A percentile compares a stretch with the other conserved stretches of the same genome.
Evolutionary conservation across 306 rosid genomes (phyloP).

Genomic region (Geum urbanum): DNA sequence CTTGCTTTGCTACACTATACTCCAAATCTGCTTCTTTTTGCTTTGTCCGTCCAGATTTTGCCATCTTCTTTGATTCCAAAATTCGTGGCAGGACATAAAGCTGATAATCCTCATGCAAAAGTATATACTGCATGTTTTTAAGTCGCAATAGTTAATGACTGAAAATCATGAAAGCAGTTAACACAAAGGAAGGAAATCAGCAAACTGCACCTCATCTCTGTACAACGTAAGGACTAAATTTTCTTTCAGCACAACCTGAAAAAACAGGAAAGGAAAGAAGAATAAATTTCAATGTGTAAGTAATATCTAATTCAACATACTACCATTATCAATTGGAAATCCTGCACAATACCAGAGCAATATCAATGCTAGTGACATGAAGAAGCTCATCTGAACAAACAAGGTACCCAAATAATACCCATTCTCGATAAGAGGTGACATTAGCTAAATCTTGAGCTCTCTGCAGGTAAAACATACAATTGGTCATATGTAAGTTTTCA

Average conservation of each 20-base stretch:
- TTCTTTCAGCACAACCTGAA: conserved; percentile 92
- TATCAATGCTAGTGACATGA: conserved; percentile 96
- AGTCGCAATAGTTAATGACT: conserved; percentile 23
- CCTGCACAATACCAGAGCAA: conserved; percentile 64
- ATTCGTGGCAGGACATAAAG: conserved; percentile 82
- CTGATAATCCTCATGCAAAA: conserved; percentile 93
- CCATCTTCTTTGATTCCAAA: conserved; percentile 97
- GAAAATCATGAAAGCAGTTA: conserved; percentile 11
- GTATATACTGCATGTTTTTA: conserved; percentile 58
- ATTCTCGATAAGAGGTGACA: conserved; percentile 93
- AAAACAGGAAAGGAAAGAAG: conserved; percentile 16
- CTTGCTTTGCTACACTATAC: conserved; percentile 97
- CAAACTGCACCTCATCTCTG: conserved; percentile 78
- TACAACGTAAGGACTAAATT: conserved; percentile 79
- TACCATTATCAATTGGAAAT: conserved; percentile 14
- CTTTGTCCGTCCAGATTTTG: conserved; percentile 95
- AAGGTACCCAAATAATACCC: conserved; percentile 97
- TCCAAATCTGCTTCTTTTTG: conserved; percentile 98
- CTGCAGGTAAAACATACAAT: conserved; percentile 41
- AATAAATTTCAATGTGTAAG: not conserved
- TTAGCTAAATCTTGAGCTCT: conserved; percentile 99
- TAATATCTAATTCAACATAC: conserved; percentile 15
- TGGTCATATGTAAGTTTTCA: conserved; percentile 9
- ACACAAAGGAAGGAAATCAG: not conserved
- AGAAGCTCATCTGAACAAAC: conserved; percentile 99